phyloP scores from a whole-genome alignment of 306 rosid genomes.

The Corylus heterophylla region DNA sequence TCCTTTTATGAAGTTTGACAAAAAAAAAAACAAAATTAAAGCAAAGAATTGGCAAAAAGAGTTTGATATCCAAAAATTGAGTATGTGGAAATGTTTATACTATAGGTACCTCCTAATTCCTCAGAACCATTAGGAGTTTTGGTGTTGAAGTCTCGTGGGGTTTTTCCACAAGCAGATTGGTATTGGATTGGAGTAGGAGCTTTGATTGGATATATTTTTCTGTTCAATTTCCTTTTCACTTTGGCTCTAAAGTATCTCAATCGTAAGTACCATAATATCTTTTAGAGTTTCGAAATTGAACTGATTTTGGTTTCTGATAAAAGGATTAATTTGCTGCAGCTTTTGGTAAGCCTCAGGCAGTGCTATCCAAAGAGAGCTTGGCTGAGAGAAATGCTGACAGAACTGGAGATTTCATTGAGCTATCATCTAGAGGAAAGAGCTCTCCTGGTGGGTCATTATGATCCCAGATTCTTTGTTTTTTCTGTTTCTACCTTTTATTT shows the following conservation, averaged over 20 bases:
- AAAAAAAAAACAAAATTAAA: neutral
- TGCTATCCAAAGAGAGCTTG: slow-evolving; percentile 59
- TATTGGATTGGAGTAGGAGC: slow-evolving; percentile 94
- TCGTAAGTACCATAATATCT: slow-evolving; percentile 43
- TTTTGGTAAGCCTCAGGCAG: slow-evolving; percentile 64
- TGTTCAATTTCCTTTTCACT: slow-evolving; percentile 68
- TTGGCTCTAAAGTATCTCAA: slow-evolving; percentile 70
- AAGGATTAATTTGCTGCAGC: slow-evolving; percentile 48
- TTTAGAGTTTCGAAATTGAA: neutral
- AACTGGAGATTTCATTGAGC: slow-evolving; percentile 43
- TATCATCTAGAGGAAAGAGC: slow-evolving; percentile 33
- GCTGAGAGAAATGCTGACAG: slow-evolving; percentile 56
- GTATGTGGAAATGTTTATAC: slow-evolving; percentile 19
- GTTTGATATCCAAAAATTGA: neutral
- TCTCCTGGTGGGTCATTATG: slow-evolving; percentile 45
- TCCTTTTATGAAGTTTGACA: neutral
- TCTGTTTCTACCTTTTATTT: neutral
- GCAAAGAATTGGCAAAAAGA: slow-evolving; percentile 64
- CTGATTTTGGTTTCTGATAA: slow-evolving; percentile 17
- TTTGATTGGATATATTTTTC: slow-evolving; percentile 60
- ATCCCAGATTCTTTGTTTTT: neutral
- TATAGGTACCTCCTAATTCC: slow-evolving; percentile 64
- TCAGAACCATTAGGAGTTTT: slow-evolving; percentile 69
- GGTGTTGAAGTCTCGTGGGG: slow-evolving; percentile 72
- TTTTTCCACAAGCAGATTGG: slow-evolving; percentile 77